Percentiles rank a stretch among this genome's conserved stretches.
These are phyloP conservation scores for Austroboletus rostrupii DNA, from an alignment of 1,284 basidiomycete genomes.

Conservation along the genomic window DNA sequence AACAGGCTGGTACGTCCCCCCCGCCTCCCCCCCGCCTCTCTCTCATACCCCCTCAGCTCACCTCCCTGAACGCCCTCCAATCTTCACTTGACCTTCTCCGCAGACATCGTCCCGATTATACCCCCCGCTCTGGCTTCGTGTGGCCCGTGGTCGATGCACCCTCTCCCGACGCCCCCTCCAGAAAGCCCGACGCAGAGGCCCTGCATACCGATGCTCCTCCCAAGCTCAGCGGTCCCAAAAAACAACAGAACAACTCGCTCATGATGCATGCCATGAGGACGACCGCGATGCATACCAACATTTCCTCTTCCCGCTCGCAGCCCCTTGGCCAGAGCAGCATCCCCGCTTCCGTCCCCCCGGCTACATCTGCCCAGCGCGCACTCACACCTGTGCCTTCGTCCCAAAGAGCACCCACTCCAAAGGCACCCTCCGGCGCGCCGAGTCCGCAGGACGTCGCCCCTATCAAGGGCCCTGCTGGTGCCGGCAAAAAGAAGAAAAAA, in stretches of 20 bases:
- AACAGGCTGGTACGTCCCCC: conserved; percentile 60
- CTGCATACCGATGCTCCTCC: conserved; percentile 22
- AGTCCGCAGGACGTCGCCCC: conserved; percentile 41
- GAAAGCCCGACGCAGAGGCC: conserved; percentile 40
- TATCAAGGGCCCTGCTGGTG: conserved; percentile 44
- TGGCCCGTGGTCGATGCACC: conserved; percentile 70
- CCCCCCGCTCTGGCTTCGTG: conserved; percentile 73
- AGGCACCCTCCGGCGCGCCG: conserved; percentile 35
- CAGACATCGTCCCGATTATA: conserved; percentile 68
- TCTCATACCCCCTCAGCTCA: conserved; percentile 45
- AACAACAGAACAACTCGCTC: conserved; percentile 62
- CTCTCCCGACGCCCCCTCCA: conserved; percentile 36
- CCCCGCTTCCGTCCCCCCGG: conserved; percentile 37
- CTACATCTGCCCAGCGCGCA: conserved; percentile 35
- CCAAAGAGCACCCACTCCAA: conserved; percentile 41
- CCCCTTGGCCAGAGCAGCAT: conserved; percentile 32
- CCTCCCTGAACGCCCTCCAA: conserved; percentile 69
- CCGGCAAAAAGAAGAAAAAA: conserved; percentile 62
- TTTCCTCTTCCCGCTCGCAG: conserved; percentile 39
- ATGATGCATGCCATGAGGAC: conserved; percentile 73
- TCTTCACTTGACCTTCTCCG: conserved; percentile 68
- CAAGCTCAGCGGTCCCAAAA: conserved; percentile 38
- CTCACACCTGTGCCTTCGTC: conserved; percentile 52
- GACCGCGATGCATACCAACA: conserved; percentile 63
- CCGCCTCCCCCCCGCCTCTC: neutral